phyloP scores from a whole-genome alignment of 2,329 filamentous ascomycete species.

The Penicillium rolfsii region DNA sequence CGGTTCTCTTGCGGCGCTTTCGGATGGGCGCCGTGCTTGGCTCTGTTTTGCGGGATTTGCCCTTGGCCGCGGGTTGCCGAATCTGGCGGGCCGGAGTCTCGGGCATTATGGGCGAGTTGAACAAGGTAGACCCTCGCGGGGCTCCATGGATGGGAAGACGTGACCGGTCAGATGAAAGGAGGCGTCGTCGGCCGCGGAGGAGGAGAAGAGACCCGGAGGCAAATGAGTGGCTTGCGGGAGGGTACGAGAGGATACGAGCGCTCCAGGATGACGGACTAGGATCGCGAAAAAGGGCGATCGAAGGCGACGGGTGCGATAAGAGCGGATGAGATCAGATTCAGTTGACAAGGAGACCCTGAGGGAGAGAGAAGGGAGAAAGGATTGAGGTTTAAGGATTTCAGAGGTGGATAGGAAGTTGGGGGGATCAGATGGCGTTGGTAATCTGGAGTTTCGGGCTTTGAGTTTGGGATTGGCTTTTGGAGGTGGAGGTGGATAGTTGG shows the following conservation, averaged over 20 bases:
- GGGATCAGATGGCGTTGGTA: neutral
- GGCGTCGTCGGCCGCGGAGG: conserved; percentile 4
- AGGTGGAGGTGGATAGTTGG: conserved; percentile 5
- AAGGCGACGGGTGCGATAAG: neutral
- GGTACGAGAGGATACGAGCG: conserved; percentile 15
- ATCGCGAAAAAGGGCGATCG: neutral
- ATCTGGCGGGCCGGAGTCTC: conserved; percentile 18
- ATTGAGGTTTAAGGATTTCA: neutral
- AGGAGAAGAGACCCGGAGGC: neutral
- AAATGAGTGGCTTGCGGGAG: conserved; percentile 1
- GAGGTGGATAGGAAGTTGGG: neutral
- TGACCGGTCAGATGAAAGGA: neutral
- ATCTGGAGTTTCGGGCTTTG: neutral
- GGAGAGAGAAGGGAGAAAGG: neutral
- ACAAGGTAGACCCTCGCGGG: conserved; percentile 15
- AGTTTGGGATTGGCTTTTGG: neutral
- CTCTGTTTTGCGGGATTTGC: conserved; percentile 33
- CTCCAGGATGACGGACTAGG: conserved; percentile 1
- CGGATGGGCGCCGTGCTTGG: conserved; percentile 39
- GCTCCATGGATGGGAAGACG: conserved; percentile 19
- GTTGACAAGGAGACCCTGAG: neutral
- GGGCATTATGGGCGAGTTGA: conserved; percentile 21
- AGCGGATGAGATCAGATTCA: neutral
- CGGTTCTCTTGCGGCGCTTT: conserved; percentile 83
- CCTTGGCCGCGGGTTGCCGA: conserved; percentile 30